phyloP scores from a whole-genome alignment of 129 eudicot species.

The Escallonia rubra region DNA sequence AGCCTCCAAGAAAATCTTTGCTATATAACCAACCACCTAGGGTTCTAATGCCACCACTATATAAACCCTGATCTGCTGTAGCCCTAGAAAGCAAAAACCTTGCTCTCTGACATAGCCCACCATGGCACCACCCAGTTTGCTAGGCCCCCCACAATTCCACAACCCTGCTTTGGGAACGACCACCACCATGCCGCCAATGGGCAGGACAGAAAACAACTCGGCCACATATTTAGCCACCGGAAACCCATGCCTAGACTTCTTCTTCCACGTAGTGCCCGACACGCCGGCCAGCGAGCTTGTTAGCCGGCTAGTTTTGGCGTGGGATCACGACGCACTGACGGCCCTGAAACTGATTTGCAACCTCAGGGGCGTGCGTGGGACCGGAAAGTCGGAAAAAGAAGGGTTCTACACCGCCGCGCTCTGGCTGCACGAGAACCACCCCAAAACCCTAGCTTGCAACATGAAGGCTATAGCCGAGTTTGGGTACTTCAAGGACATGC shows the following conservation, averaged over 20 bases:
- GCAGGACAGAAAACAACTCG: neutral
- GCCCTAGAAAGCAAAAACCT: too few relatives aligned
- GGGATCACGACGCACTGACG: neutral
- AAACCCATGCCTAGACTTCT: slow-evolving; percentile 10
- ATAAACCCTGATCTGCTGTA: too few relatives aligned
- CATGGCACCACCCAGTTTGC: slow-evolving; percentile 3
- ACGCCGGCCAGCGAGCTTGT: neutral
- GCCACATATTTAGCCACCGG: neutral
- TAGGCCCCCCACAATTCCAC: neutral
- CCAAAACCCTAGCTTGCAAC: slow-evolving; percentile 6
- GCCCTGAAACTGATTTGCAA: slow-evolving; percentile 4
- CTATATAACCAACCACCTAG: too few relatives aligned
- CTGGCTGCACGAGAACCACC: slow-evolving; percentile 8
- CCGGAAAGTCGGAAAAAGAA: slow-evolving; percentile 8
- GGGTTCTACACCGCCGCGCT: slow-evolving; percentile 5
- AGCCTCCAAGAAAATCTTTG: too few relatives aligned
- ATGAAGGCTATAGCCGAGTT: neutral
- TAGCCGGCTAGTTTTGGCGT: neutral
- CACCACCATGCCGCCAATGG: neutral
- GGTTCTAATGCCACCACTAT: too few relatives aligned
- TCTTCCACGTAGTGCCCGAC: slow-evolving; percentile 6
- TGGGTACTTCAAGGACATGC: slow-evolving; percentile 9
- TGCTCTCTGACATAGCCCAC: neutral
- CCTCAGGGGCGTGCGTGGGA: slow-evolving; percentile 1
- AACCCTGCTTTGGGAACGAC: neutral